Evolutionary conservation across 2,329 filamentous ascomycete species (phyloP).

Genomic region (Sclerotinia sclerotiorum): DNA sequence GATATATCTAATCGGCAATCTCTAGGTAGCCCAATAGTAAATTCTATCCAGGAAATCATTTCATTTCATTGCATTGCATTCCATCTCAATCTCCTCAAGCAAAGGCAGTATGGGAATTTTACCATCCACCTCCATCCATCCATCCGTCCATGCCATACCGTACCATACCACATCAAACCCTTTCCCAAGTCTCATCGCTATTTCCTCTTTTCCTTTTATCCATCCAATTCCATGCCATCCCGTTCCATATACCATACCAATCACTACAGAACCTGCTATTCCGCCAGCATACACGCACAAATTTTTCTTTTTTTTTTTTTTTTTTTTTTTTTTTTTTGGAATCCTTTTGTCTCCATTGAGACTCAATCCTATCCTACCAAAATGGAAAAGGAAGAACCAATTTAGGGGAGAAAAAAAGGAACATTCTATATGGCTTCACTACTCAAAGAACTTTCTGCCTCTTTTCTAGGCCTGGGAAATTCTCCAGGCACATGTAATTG

Average conservation of each 20-base stretch:
- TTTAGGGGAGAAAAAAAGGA: too few species aligned
- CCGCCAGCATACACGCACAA: neutral
- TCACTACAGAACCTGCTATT: neutral
- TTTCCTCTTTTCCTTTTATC: neutral
- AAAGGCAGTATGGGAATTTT: neutral
- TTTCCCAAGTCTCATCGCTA: slow-evolving; percentile 8
- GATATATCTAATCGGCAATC: slow-evolving; percentile 1
- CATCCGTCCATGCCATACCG: neutral
- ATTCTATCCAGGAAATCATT: neutral
- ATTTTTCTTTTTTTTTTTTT: too few species aligned
- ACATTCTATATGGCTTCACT: neutral
- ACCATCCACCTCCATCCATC: neutral
- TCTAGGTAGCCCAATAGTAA: slow-evolving; percentile 1
- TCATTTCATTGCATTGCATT: slow-evolving; percentile 5
- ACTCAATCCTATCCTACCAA: neutral
- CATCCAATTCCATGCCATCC: neutral
- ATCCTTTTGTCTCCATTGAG: neutral
- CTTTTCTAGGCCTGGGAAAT: slow-evolving; percentile 29
- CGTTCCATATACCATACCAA: neutral
- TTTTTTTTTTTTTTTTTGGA: too few species aligned
- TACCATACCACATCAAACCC: neutral
- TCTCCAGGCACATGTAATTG: slow-evolving; percentile 41
- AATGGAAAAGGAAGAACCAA: neutral
- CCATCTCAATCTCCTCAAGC: neutral
- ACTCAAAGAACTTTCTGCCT: slow-evolving; percentile 9